These are phyloP conservation scores for Solanum aculeatissimum DNA, from an alignment of 305 asterid species.

Conservation along the genomic window DNA sequence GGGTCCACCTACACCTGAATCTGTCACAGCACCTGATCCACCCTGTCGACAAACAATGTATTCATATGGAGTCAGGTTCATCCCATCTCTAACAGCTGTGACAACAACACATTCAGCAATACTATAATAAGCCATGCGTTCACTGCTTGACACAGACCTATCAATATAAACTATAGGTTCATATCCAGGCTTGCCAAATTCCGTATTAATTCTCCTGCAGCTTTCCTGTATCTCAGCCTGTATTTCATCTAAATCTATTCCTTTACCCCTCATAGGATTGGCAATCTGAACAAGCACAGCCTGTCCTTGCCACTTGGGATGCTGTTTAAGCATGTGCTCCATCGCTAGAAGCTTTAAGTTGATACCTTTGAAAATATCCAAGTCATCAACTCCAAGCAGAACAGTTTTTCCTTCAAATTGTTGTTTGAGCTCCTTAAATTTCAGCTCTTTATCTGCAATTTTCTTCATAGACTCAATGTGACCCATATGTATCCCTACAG, in stretches of 20 bases:
- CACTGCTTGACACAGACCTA: constrained; percentile 51
- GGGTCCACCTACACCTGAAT: constrained; percentile 45
- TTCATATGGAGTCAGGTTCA: constrained; percentile 91
- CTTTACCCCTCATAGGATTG: constrained; percentile 83
- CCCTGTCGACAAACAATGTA: constrained; percentile 89
- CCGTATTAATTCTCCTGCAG: constrained; percentile 54
- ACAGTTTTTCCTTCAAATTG: constrained; percentile 75
- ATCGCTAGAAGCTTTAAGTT: constrained; percentile 87
- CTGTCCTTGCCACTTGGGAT: constrained; percentile 73
- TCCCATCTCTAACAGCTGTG: constrained; percentile 93
- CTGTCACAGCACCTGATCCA: constrained; percentile 42
- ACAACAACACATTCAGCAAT: constrained; percentile 95
- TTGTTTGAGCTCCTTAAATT: constrained; percentile 46
- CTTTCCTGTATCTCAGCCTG: constrained; percentile 69
- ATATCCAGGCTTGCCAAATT: constrained; percentile 71
- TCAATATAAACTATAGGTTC: constrained; percentile 61
- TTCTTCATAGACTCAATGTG: constrained; percentile 71
- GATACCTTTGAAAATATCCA: constrained; percentile 92
- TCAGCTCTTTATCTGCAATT: constrained; percentile 56
- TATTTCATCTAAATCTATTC: constrained; percentile 63
- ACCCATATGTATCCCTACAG: constrained; percentile 91
- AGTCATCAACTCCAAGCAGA: constrained; percentile 81
- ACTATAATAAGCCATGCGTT: constrained; percentile 80
- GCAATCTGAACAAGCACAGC: constrained; percentile 85
- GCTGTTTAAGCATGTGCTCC: constrained; percentile 84